Conservation (phyloP, 2,329 filamentous ascomycete genomes). For the Colletotrichum sp. region DNA sequence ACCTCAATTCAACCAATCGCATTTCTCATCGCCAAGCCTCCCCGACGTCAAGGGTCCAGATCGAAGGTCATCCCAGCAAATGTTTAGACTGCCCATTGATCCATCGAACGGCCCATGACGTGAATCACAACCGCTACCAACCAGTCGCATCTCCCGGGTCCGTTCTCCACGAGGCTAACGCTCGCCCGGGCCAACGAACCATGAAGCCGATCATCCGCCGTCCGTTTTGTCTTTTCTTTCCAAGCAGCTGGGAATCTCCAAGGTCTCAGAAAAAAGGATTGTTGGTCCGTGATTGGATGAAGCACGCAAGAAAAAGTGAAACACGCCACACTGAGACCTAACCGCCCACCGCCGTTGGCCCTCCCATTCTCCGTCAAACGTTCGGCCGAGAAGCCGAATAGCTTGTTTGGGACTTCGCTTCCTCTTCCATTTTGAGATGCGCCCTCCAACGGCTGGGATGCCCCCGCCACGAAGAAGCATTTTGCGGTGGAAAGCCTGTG, state of each 20-base stretch:
- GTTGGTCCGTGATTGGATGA: neutral
- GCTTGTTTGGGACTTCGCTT: neutral
- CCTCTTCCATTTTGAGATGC: neutral
- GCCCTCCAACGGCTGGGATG: neutral
- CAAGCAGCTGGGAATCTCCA: neutral
- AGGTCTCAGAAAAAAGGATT: neutral
- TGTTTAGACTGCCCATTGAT: neutral
- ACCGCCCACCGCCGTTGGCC: neutral
- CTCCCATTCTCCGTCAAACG: neutral
- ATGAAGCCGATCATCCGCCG: neutral
- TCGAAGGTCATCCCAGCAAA: neutral
- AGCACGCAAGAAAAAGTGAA: neutral
- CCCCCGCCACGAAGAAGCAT: neutral
- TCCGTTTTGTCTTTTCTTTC: neutral
- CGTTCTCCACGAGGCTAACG: neutral
- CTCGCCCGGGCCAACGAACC: neutral
- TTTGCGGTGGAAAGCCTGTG: neutral
- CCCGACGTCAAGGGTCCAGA: too few relatives aligned
- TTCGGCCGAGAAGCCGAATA: neutral
- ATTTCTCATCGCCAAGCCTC: neutral
- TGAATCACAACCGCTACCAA: neutral
- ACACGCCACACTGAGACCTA: neutral
- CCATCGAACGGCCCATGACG: neutral
- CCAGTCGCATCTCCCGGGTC: neutral
- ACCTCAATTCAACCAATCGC: neutral